Percentiles rank a stretch among this genome's conserved stretches.
Conservation (phyloP, 192 early-diverging fungal genomes). For the Entomortierella lignicola region DNA sequence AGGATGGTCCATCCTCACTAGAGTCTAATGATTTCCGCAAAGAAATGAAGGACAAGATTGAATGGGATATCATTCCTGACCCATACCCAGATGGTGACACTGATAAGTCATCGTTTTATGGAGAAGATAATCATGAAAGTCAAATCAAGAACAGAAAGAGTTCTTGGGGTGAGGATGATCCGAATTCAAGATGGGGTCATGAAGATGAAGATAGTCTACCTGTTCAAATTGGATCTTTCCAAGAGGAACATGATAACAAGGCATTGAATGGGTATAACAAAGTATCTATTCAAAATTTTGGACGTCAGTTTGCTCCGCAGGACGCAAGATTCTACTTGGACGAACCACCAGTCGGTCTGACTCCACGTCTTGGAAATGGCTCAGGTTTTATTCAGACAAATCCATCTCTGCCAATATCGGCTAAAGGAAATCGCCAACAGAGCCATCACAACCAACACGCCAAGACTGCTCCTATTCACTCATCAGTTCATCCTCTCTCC, state of each 20-base stretch:
- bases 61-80: slow-evolving; percentile 20
- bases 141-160: slow-evolving; percentile 12
- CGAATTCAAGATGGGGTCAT: slow-evolving; percentile 7
- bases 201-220: not conserved
- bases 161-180: slow-evolving; percentile 48
- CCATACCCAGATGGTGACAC: slow-evolving; percentile 2
- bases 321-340: slow-evolving; percentile 37
- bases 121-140: slow-evolving; percentile 2
- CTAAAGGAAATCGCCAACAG: not conserved
- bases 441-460: not conserved
- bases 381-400: not conserved
- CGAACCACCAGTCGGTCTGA: slow-evolving; percentile 30
- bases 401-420: not conserved
- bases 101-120: slow-evolving; percentile 8
- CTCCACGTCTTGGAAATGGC: slow-evolving; percentile 4
- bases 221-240: slow-evolving; percentile 22
- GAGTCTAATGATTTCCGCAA: slow-evolving; percentile 9
- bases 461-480: not conserved
- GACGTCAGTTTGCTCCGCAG: slow-evolving; percentile 37
- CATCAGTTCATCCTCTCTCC: slow-evolving; percentile 17
- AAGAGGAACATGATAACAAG: slow-evolving; percentile 16
- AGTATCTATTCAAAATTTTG: slow-evolving; percentile 4
- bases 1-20: not conserved
- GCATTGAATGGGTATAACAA: not conserved
- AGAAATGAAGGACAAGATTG: slow-evolving; percentile 37